Conservation (phyloP, 129 eudicot genomes). For the Arctium lappa region DNA sequence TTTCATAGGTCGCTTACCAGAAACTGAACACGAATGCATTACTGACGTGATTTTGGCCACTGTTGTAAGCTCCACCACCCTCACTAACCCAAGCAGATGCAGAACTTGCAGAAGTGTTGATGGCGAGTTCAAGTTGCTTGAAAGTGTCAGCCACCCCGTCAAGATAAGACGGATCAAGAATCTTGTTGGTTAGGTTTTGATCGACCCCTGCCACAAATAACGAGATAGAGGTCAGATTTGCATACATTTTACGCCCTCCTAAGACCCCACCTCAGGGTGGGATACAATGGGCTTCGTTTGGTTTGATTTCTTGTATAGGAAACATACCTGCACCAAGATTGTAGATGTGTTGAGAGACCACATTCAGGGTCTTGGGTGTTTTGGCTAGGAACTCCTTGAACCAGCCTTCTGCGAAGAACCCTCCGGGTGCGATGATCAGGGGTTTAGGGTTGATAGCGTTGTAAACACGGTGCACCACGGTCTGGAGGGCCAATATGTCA, state of each 20-base stretch:
- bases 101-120: slow-evolving; percentile 41
- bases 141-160: slow-evolving; percentile 51
- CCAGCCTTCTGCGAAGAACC: slow-evolving; percentile 64
- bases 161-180: slow-evolving; percentile 74
- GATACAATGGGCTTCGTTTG: not conserved
- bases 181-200: slow-evolving; percentile 56
- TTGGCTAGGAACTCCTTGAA: slow-evolving; percentile 42
- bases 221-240: not conserved
- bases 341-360: slow-evolving; percentile 73
- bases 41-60: slow-evolving; percentile 66
- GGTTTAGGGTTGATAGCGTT: slow-evolving; percentile 47
- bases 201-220: slow-evolving; percentile 55
- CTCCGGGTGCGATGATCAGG: slow-evolving; percentile 70
- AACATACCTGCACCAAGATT: slow-evolving; percentile 79
- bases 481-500: slow-evolving; percentile 40
- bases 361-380: slow-evolving; percentile 46
- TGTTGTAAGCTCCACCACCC: slow-evolving; percentile 88
- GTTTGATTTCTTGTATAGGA: not conserved
- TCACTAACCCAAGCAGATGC: slow-evolving; percentile 93
- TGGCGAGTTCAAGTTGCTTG: slow-evolving; percentile 44
- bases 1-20: slow-evolving; percentile 44
- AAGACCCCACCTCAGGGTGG: not conserved
- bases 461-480: slow-evolving; percentile 49
- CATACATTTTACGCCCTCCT: not conserved
- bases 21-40: slow-evolving; percentile 74